Conservation (phyloP, 2,329 filamentous ascomycete genomes). For the Talaromyces piceae region DNA sequence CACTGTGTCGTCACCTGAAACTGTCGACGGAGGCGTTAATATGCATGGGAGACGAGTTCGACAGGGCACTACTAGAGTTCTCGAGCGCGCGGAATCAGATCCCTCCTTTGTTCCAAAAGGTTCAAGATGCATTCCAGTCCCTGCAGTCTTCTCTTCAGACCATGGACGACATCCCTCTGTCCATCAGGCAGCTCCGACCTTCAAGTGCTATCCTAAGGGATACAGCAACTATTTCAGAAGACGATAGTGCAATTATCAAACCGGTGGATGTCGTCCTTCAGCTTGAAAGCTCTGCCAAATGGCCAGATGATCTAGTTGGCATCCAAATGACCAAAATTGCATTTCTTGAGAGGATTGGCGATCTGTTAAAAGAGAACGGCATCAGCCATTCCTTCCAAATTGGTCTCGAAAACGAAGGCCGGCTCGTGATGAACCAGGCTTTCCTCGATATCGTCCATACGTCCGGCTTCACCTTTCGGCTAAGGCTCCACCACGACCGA, state of each 20-base stretch:
- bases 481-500: slow-evolving; percentile 82
- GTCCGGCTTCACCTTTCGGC: slow-evolving; percentile 65
- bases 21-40: slow-evolving; percentile 48
- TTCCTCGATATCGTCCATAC: slow-evolving; percentile 77
- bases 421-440: slow-evolving; percentile 64
- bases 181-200: slow-evolving; percentile 70
- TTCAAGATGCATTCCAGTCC: slow-evolving; percentile 61
- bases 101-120: slow-evolving; percentile 53
- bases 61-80: slow-evolving; percentile 25
- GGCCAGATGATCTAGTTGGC: slow-evolving; percentile 84
- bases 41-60: slow-evolving; percentile 46
- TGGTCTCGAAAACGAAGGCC: slow-evolving; percentile 69
- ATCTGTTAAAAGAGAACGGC: slow-evolving; percentile 59
- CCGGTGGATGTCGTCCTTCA: slow-evolving; percentile 77
- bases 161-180: slow-evolving; percentile 78
- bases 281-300: slow-evolving; percentile 87
- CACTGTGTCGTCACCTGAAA: slow-evolving; percentile 63
- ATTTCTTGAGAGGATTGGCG: slow-evolving; percentile 67
- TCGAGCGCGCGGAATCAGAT: slow-evolving; percentile 37
- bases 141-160: slow-evolving; percentile 71
- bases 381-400: slow-evolving; percentile 59
- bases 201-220: slow-evolving; percentile 68
- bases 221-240: slow-evolving; percentile 42
- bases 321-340: slow-evolving; percentile 93
- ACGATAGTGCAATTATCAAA: slow-evolving; percentile 16